phyloP scores from a whole-genome alignment of 2,329 filamentous ascomycete species.

The Colletotrichum plurivorum region DNA sequence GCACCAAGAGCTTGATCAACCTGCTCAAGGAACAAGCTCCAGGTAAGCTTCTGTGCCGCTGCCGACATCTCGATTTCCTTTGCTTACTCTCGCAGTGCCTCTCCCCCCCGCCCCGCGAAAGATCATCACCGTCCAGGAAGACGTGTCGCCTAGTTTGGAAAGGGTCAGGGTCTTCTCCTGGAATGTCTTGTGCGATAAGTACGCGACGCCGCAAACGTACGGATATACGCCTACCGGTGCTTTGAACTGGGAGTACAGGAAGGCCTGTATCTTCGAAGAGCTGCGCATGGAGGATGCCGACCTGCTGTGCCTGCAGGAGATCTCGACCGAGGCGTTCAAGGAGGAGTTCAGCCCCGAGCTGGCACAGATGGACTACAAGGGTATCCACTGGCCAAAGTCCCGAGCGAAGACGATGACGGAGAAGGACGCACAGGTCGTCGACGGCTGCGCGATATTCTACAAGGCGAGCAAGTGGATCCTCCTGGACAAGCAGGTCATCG shows the following conservation, averaged over 20 bases:
- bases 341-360: slow-evolving; percentile 91
- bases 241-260: slow-evolving; percentile 89
- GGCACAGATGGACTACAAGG: slow-evolving; percentile 90
- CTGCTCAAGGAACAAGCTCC: slow-evolving; percentile 87
- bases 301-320: slow-evolving; percentile 93
- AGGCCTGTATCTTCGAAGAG: slow-evolving; percentile 86
- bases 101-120: slow-evolving; percentile 82
- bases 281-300: slow-evolving; percentile 85
- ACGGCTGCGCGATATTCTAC: slow-evolving; percentile 97
- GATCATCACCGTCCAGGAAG: slow-evolving; percentile 83
- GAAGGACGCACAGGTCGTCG: slow-evolving; percentile 89
- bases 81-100: slow-evolving; percentile 71
- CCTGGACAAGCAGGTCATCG: slow-evolving; percentile 93
- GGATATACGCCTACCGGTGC: slow-evolving; percentile 90
- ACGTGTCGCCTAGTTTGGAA: slow-evolving; percentile 71
- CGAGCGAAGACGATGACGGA: slow-evolving; percentile 93
- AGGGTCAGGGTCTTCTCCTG: slow-evolving; percentile 90
- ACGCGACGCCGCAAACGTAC: slow-evolving; percentile 87
- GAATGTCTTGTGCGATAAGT: slow-evolving; percentile 96
- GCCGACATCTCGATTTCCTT: background rate
- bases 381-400: slow-evolving; percentile 92
- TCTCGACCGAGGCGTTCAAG: slow-evolving; percentile 92
- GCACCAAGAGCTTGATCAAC: slow-evolving; percentile 87
- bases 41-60: slow-evolving; percentile 68
- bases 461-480: slow-evolving; percentile 95